Conservation (phyloP, 1,139 yeast genomes). For the Yamadazyma songkhlaensis region DNA sequence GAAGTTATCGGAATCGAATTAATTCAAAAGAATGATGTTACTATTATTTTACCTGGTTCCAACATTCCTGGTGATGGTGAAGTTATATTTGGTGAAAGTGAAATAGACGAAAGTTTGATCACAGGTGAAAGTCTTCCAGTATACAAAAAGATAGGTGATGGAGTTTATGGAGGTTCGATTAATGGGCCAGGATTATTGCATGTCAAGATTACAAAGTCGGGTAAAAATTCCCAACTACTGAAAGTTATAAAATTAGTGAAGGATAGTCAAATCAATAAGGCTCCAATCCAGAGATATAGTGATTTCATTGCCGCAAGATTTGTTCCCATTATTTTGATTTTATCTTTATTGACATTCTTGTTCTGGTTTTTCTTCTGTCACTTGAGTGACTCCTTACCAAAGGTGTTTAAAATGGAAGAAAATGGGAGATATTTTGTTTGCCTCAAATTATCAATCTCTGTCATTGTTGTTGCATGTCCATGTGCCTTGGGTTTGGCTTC, state of each 20-base stretch:
- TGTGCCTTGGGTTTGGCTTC: conserved; percentile 97
- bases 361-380: conserved; percentile 58
- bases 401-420: conserved; percentile 48
- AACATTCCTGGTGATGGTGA: conserved; percentile 91
- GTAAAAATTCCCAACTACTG: conserved; percentile 81
- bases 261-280: conserved; percentile 83
- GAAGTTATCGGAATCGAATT: conserved; percentile 63
- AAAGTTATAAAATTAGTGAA: conserved; percentile 84
- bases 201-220: conserved; percentile 66
- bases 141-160: conserved; percentile 55
- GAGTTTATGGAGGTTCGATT: conserved; percentile 85
- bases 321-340: conserved; percentile 68
- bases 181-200: conserved; percentile 77
- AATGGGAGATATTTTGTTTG: conserved; percentile 68
- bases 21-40: conserved; percentile 73
- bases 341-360: conserved; percentile 63
- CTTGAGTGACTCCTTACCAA: conserved; percentile 47
- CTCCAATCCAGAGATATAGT: conserved; percentile 88
- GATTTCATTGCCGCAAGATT: conserved; percentile 83
- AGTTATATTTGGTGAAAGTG: conserved; percentile 73
- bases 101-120: conserved; percentile 80
- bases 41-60: conserved; percentile 79
- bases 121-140: conserved; percentile 91
- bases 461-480: conserved; percentile 96
- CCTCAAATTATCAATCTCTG: conserved; percentile 83